Percentiles rank a stretch among this genome's conserved stretches.
Conservation (phyloP, 1,284 basidiomycete genomes). For the Erythrobasidium hasegawianum region DNA sequence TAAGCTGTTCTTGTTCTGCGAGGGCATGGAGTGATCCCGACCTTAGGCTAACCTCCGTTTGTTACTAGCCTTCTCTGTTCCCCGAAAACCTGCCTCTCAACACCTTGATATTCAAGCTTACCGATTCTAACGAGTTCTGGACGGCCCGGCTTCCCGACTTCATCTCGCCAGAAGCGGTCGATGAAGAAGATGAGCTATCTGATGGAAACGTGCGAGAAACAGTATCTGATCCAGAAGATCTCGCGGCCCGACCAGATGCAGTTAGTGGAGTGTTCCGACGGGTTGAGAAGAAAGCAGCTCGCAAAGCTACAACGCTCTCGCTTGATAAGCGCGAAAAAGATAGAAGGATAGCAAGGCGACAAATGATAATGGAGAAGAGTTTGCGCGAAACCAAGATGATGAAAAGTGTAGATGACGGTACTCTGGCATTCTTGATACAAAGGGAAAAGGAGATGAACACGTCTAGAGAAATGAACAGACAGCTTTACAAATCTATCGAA, state of each 20-base stretch:
- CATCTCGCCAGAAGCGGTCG: slow-evolving; percentile 46
- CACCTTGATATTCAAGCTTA: slow-evolving; percentile 62
- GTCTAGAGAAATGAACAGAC: neutral
- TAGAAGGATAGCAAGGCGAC: slow-evolving; percentile 1
- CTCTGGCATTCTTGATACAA: neutral
- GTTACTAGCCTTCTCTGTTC: slow-evolving; percentile 55
- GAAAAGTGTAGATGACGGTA: slow-evolving; percentile 18
- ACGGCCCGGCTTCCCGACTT: slow-evolving; percentile 68
- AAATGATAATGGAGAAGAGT: slow-evolving; percentile 29
- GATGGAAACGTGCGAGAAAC: slow-evolving; percentile 47
- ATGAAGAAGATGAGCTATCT: slow-evolving; percentile 13
- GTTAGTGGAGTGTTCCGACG: neutral
- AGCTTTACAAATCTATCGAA: neutral
- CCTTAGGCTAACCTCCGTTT: too few species aligned
- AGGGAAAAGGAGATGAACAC: slow-evolving; percentile 10
- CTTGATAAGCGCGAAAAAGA: slow-evolving; percentile 15
- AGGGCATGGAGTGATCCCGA: too few species aligned
- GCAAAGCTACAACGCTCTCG: neutral
- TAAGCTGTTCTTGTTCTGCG: slow-evolving; percentile 49
- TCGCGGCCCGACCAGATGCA: neutral
- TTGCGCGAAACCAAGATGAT: slow-evolving; percentile 29
- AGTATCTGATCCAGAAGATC: slow-evolving; percentile 20
- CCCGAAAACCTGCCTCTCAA: slow-evolving; percentile 63
- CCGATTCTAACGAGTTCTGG: slow-evolving; percentile 55
- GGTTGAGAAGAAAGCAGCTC: neutral